Percentiles rank a stretch among this genome's conserved stretches.
These are phyloP conservation scores for Prunus kanzakura DNA, from an alignment of 306 rosid genomes.

Conservation along the genomic window DNA sequence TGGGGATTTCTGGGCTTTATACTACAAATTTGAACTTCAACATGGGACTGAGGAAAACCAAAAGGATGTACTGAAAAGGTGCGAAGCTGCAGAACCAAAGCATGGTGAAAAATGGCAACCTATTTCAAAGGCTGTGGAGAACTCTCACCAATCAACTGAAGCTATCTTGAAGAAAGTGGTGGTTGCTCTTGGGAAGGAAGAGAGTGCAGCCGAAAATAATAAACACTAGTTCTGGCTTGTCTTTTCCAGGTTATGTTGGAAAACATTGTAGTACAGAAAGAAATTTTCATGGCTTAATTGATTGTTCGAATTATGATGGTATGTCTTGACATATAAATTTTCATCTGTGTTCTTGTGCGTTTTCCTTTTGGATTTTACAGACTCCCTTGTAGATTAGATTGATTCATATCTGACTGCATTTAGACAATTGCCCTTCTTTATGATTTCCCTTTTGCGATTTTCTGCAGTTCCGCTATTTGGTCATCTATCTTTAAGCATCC, in stretches of 20 bases:
- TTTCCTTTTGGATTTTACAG: background rate
- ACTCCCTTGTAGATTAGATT: background rate
- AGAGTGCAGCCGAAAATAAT: conserved; percentile 61
- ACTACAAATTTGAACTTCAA: conserved; percentile 85
- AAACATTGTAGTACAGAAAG: background rate
- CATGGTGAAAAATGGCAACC: conserved; percentile 93
- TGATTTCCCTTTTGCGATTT: no score
- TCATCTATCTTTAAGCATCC: background rate
- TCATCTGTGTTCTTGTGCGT: background rate
- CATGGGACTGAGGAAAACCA: conserved; percentile 83
- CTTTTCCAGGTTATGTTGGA: background rate
- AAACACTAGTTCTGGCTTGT: conserved; percentile 32
- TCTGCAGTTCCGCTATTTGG: background rate
- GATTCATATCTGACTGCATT: background rate
- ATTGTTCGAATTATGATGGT: background rate
- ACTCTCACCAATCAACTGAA: conserved; percentile 81
- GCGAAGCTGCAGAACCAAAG: conserved; percentile 81
- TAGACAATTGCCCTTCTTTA: background rate
- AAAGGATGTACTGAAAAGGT: conserved; percentile 73
- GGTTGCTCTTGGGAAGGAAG: conserved; percentile 79
- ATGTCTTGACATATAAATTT: background rate
- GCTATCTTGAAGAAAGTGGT: conserved; percentile 80
- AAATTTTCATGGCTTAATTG: background rate
- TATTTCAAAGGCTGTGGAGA: conserved; percentile 80
- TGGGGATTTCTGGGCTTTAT: conserved; percentile 91